A percentile compares a stretch with the other conserved stretches of the same genome.
phyloP scores from a whole-genome alignment of 139 green algal species.

The Nannochloris sp. region DNA sequence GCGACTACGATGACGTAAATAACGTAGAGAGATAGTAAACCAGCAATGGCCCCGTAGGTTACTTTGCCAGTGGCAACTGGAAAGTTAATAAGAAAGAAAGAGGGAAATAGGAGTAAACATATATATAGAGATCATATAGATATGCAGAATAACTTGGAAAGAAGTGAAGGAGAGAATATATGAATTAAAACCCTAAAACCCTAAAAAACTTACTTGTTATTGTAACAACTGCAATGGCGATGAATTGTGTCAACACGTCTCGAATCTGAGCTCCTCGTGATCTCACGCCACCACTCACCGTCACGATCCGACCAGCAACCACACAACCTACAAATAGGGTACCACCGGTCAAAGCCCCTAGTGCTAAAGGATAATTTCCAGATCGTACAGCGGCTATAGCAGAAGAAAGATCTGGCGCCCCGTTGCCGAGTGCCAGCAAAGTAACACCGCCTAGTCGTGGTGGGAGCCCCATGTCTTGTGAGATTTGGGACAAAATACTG shows the following conservation, averaged over 20 bases:
- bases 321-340: constrained; percentile 77
- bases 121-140: background rate
- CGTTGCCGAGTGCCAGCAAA: constrained; percentile 84
- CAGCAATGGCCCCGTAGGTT: constrained; percentile 23
- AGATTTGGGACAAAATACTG: constrained; percentile 68
- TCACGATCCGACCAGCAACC: constrained; percentile 48
- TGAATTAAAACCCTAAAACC: background rate
- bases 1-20: constrained; percentile 65
- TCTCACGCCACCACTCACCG: constrained; percentile 39
- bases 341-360: constrained; percentile 49
- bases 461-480: constrained; percentile 71
- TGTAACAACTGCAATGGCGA: constrained; percentile 23
- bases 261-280: constrained; percentile 67
- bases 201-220: constrained; percentile 12
- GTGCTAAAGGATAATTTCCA: constrained; percentile 30
- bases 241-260: constrained; percentile 54
- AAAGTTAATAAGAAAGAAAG: constrained; percentile 38
- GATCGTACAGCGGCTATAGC: constrained; percentile 66
- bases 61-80: constrained; percentile 16
- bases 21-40: constrained; percentile 49
- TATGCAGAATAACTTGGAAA: background rate
- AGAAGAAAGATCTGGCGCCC: constrained; percentile 75
- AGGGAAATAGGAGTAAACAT: background rate
- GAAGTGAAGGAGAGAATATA: background rate
- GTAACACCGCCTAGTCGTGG: constrained; percentile 83